Evolutionary conservation across 1,284 basidiomycete species (phyloP), one percentile per base, ranked within the genome.

Genomic region (Neolentinus lepideus): DNA sequence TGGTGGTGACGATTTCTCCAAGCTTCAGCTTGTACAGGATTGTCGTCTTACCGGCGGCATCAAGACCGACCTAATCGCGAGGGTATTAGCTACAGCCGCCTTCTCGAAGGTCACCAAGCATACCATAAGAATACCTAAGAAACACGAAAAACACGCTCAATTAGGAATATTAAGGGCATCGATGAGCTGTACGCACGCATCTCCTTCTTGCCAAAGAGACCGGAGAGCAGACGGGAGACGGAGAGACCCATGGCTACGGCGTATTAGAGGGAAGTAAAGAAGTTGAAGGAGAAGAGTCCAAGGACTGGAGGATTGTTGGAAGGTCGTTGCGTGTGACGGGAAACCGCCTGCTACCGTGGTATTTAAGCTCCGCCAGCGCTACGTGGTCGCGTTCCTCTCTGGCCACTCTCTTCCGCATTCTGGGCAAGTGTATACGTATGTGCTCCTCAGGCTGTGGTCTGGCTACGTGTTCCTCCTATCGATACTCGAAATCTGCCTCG

Each of bases 11-110:
- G 73, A 96, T 98, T 79, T 98, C 96, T 73, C 95, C 95, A 56
- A 98, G 86, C 81, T 99, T 98, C 63, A 91, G 82, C 81, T 98
- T 98, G 83, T 98, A 98, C 65, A 99, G 80, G 68, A 98, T 99
- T 69, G 97, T 98, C 61, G 93, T 96, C 78, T 96, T 95, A 77
- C 94, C 95, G 64, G 94, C 94, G 65, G 95, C 95, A 71, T 98
- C 95, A 65, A 99, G 90, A 72, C 94, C 93, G 67, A 99, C 88
- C 88, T 90, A 63, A n/a, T 55, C 27, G 53, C n/a, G n/a, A n/a
- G 27, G 22, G 38, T 55, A 60, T 50, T 60, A 48, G 33, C 38
- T 26, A 26, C 16, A 25, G 45, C n/a, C 36, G 12, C 52, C 35
- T 54, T 27, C 12, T 11, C 12, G 16, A 12, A 10, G 21, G 21